Evolutionary conservation across 306 rosid species (phyloP), one percentile per base, ranked within the genome.

Genomic region (Sesbania bispinosa): DNA sequence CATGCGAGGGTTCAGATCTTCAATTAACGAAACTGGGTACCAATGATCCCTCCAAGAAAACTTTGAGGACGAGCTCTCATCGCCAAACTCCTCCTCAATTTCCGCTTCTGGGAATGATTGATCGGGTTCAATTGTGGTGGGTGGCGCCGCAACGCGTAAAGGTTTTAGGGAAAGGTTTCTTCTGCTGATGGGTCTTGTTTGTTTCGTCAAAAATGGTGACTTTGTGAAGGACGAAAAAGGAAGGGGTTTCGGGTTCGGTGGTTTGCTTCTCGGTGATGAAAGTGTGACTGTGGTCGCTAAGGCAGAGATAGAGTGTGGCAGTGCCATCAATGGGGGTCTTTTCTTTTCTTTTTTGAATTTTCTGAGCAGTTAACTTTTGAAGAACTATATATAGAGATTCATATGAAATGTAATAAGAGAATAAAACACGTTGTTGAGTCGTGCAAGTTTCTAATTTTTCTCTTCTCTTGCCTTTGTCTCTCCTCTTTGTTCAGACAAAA

Each of bases 21-120:
- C 98, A 15, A 89, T 81, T 61, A 94, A 61, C 10, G 97, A 94
- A 85, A 90, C 90, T 2, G 98, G 98, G 86, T 94, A 94, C 98
- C 98, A 94, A n/a, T 94, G 97, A 86, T 87, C 98, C 69, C 90
- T 90, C 98, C 98, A 94, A 10, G 83, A 63, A 72, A 94, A 94
- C 61, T 89, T 87, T 0, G 89, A 73, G 16, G 83, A 54, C 6
- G 93, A 88, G 71, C 77, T 83, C 52, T 83, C 96, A 2, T 83
- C 84, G 1, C 69, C 73, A 2, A 59, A 20, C 14, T 82, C 92
- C 30, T 80, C 88, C 20, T 81, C 88, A 41, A 55, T 58, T 19
- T 79, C 83, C 7, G 58, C 68, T 45, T 79, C 85, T 13, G 77
- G 69, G 41, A 51, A 39, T 2, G 59, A 59, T 55, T 69, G 63